phyloP scores from a whole-genome alignment of 352 stramenopile species.

The Phytophthora pistaciae region DNA sequence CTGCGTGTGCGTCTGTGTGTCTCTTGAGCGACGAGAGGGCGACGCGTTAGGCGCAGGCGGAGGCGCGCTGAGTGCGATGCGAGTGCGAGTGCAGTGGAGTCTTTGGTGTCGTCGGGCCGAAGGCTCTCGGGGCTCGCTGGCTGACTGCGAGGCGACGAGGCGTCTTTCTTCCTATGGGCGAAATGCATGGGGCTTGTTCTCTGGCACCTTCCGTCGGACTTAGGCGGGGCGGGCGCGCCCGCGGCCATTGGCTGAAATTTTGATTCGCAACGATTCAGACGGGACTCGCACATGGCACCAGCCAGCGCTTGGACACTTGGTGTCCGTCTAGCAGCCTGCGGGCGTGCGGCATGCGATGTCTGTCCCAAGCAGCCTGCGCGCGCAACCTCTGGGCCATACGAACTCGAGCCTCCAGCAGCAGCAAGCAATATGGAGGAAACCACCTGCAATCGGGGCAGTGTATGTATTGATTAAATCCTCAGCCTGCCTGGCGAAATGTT shows the following conservation, averaged over 20 bases:
- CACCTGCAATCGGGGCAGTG: not conserved
- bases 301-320: not conserved
- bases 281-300: not conserved
- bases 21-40: constrained; percentile 24
- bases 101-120: not conserved
- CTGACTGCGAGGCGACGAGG: not conserved
- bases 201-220: constrained; percentile 20
- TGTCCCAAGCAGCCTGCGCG: too few species aligned
- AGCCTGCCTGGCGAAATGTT: not conserved
- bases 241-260: constrained; percentile 30
- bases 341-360: not conserved
- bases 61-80: constrained; percentile 21
- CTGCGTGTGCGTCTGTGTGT: not conserved
- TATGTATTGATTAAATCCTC: not conserved
- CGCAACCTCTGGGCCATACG: not conserved
- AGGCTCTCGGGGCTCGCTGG: not conserved
- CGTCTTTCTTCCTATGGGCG: constrained; percentile 13
- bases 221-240: not conserved
- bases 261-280: constrained; percentile 6
- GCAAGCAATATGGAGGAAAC: not conserved
- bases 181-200: constrained; percentile 16
- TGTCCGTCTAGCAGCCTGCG: too few species aligned
- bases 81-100: constrained; percentile 13
- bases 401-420: not conserved
- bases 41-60: constrained; percentile 13